Evolutionary conservation across 2,329 filamentous ascomycete genomes (phyloP), one percentile per base, ranked within the genome.

Genomic region (Niveomyces coronatus): DNA sequence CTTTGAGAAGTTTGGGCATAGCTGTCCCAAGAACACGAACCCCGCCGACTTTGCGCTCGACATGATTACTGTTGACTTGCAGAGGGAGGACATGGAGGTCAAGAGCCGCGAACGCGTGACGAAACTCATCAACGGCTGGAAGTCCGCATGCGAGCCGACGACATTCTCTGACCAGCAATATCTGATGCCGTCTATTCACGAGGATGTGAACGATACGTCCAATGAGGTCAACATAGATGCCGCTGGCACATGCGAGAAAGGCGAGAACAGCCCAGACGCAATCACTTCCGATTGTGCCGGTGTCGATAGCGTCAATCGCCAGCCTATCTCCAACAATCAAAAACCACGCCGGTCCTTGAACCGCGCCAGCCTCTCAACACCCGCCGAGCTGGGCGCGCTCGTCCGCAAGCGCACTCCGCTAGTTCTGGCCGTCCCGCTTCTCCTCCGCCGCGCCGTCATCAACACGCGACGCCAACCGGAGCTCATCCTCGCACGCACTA

Each of bases 1-100:
- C 52, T 82, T 87, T 42, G 57, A 61, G 0, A 53, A 52, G 0
- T 61, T 77, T 15, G 79, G 80, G 1, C 73, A 76, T 44, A 62
- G 74, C 10, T 87, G 82, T 49, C 79, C 81, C 0, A 63, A 66
- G 11, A 74, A 81, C 41, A 82, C 79, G 1, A 88, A 87, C 45
- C 82, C 83, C 1, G 82, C 83, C 0, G 83, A 88, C 53, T 87
- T 85, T 53, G 81, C 79, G 0, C 66, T 87, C 7, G 82, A 88
- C 48, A 66, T 86, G 35, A 83, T 88, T 36, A 87, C 82, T 0
- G 72, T 87, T 17, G 80, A 87, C 48, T 62, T 87, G 0, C 82
- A 85, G 44, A 70, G 80, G 28, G 74, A 71, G 22, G 60, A 67
- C 2, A 65, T 71, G 15, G 82, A 87, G 53, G 66, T 65, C 1